phyloP scores from a whole-genome alignment of 2,329 filamentous ascomycete genomes.

The Metarhizium anisopliae region DNA sequence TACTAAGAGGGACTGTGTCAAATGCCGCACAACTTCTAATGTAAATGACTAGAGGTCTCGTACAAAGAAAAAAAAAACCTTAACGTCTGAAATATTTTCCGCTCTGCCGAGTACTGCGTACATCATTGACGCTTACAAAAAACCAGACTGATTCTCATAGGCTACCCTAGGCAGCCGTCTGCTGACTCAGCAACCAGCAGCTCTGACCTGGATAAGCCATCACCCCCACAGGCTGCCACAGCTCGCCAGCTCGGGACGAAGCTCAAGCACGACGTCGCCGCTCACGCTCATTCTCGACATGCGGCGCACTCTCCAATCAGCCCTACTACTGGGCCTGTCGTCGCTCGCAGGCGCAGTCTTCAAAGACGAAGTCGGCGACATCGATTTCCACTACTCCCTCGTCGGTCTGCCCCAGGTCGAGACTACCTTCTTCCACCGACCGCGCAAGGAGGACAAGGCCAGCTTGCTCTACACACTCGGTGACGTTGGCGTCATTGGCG shows the following conservation, averaged over 20 bases:
- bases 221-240: not conserved
- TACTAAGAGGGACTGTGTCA: too few species aligned
- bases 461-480: conserved; percentile 87
- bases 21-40: too few species aligned
- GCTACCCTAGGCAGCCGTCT: not conserved
- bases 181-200: not conserved
- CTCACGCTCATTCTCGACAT: conserved; percentile 15
- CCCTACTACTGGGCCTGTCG: conserved; percentile 29
- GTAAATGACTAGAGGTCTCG: too few species aligned
- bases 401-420: conserved; percentile 73
- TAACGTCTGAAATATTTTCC: too few species aligned
- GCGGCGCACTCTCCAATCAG: conserved; percentile 27
- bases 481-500: conserved; percentile 73
- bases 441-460: conserved; percentile 70
- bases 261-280: conserved; percentile 6
- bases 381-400: conserved; percentile 89
- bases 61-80: too few species aligned
- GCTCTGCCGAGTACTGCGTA: too few species aligned
- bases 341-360: conserved; percentile 58
- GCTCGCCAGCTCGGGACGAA: conserved; percentile 1
- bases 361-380: conserved; percentile 79
- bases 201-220: too few species aligned
- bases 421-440: conserved; percentile 91
- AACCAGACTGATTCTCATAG: not conserved
- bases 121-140: too few species aligned